phyloP scores from a whole-genome alignment of 768 basidiomycete species.

The Mycena amicta region DNA sequence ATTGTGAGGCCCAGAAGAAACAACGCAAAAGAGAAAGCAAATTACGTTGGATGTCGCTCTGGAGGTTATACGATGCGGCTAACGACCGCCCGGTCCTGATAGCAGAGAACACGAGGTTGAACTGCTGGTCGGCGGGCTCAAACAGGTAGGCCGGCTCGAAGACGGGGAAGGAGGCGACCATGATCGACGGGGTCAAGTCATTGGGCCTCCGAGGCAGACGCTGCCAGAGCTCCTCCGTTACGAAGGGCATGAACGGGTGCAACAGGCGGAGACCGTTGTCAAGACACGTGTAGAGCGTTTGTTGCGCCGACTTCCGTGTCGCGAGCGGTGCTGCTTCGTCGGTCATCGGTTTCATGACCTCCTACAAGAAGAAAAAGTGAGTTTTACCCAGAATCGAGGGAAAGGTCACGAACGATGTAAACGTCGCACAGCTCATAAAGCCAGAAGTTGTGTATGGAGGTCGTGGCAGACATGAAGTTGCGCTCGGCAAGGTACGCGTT shows the following conservation, averaged over 20 bases:
- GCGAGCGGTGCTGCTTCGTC: constrained; percentile 68
- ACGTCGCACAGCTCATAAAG: constrained; percentile 99
- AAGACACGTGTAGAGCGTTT: constrained; percentile 93
- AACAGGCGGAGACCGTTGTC: constrained; percentile 88
- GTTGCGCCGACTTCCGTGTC: constrained; percentile 82
- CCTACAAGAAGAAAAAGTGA: constrained; percentile 54
- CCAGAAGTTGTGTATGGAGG: constrained; percentile 90
- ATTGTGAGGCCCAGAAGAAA: constrained; percentile 1
- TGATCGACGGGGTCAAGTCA: constrained; percentile 84
- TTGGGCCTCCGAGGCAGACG: constrained; percentile 84
- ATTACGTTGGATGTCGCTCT: constrained; percentile 80
- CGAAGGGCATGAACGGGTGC: constrained; percentile 99
- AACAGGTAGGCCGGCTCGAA: constrained; percentile 59
- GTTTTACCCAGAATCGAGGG: too few species aligned
- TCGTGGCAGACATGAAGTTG: constrained; percentile 93
- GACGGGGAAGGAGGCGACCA: constrained; percentile 84
- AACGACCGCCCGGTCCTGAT: constrained; percentile 82
- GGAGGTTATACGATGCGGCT: constrained; percentile 87
- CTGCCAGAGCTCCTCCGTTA: constrained; percentile 99
- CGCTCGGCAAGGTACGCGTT: constrained; percentile 76
- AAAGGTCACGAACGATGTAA: constrained; percentile 72
- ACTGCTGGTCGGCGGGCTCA: constrained; percentile 76
- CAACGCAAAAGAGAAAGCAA: too few species aligned
- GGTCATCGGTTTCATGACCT: constrained; percentile 98
- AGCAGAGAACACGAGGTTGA: constrained; percentile 81